Percentiles rank a stretch among this genome's conserved stretches.
Conservation (phyloP, 176 grass and related monocot genomes). For the Zea luxurians region DNA sequence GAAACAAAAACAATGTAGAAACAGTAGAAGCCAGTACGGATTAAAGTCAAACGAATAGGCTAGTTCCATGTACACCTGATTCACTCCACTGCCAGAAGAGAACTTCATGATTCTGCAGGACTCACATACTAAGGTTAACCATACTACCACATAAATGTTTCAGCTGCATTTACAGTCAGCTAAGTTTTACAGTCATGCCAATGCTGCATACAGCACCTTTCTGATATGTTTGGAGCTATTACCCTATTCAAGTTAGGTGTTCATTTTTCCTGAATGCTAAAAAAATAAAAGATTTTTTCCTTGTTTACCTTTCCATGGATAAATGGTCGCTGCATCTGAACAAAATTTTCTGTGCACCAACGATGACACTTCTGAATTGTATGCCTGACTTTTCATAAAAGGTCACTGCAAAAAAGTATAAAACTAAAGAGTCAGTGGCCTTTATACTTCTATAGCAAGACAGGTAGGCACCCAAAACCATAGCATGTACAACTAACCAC, state of each 20-base stretch:
- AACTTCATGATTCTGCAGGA: conserved; percentile 27
- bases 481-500: conserved; percentile 11
- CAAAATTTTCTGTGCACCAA: conserved; percentile 10
- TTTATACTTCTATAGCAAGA: not conserved
- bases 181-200: not conserved
- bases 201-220: not conserved
- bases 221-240: not conserved
- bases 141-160: not conserved
- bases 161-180: not conserved
- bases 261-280: not conserved
- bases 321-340: conserved; percentile 23
- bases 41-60: no score
- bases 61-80: not conserved
- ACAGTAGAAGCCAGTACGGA: no score
- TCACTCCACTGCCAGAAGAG: not conserved
- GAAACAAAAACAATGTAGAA: no score
- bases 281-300: not conserved
- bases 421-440: conserved; percentile 16
- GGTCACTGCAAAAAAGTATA: conserved; percentile 24
- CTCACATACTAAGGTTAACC: conserved; percentile 4
- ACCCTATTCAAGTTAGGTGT: conserved; percentile 5
- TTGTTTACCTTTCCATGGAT: conserved; percentile 30
- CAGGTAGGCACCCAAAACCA: not conserved
- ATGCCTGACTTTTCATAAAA: conserved; percentile 5
- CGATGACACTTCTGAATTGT: conserved; percentile 7